phyloP scores from a whole-genome alignment of 2,329 filamentous ascomycete genomes.

The Fusarium cicatricum region DNA sequence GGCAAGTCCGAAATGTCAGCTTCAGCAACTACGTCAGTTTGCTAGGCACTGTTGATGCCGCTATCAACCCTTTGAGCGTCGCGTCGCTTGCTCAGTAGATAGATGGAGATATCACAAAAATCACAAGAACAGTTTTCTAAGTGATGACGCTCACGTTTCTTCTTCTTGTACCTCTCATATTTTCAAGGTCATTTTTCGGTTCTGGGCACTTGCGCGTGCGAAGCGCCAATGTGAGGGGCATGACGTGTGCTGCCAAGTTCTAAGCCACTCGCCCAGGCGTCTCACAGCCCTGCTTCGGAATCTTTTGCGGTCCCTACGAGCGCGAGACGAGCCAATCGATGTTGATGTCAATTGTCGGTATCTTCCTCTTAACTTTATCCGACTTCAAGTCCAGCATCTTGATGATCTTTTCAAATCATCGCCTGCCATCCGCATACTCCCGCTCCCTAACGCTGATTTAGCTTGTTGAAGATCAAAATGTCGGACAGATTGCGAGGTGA shows the following conservation, averaged over 20 bases:
- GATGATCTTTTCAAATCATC: too few species aligned
- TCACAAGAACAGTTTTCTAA: background rate
- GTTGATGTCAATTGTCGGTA: too few species aligned
- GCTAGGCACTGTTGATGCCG: too few species aligned
- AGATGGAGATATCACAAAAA: slow-evolving; percentile 1
- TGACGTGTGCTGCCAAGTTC: slow-evolving; percentile 45
- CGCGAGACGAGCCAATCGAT: slow-evolving; percentile 4
- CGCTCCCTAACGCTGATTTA: too few species aligned
- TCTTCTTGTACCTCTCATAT: background rate
- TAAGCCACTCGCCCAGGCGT: slow-evolving; percentile 44
- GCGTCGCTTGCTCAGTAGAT: background rate
- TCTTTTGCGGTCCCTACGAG: slow-evolving; percentile 31
- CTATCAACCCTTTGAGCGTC: background rate
- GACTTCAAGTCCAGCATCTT: too few species aligned
- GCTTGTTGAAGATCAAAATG: slow-evolving; percentile 29
- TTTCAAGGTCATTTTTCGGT: slow-evolving; percentile 19
- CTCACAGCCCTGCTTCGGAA: slow-evolving; percentile 39
- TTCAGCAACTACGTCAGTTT: slow-evolving; percentile 32
- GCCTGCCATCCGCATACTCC: too few species aligned
- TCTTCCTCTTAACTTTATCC: background rate
- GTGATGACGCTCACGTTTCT: slow-evolving; percentile 2
- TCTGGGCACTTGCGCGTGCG: slow-evolving; percentile 24
- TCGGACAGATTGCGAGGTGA: slow-evolving; percentile 7
- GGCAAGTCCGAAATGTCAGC: slow-evolving; percentile 32
- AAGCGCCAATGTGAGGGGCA: slow-evolving; percentile 41